A percentile compares a stretch with the other conserved stretches of the same genome.
These are phyloP conservation scores for Monosporascus sp. DNA, from an alignment of 2,329 filamentous ascomycete species.

Conservation along the genomic window DNA sequence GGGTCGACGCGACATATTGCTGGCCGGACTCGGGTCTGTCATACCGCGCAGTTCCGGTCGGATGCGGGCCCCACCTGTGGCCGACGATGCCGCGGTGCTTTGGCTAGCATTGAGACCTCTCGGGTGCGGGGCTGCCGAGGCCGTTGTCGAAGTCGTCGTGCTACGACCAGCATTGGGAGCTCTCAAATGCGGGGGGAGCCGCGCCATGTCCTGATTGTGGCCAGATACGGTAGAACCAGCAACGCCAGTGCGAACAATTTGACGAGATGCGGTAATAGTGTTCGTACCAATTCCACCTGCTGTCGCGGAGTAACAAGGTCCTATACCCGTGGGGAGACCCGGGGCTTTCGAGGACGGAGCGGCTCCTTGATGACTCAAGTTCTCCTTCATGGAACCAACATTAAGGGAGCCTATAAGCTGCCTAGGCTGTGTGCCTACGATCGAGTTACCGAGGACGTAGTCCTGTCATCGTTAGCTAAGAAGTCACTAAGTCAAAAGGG, in stretches of 20 bases:
- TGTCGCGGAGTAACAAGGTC: background rate
- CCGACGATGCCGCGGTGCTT: too few relatives aligned
- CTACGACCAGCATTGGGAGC: background rate
- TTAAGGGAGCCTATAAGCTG: background rate
- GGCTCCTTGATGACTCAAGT: background rate
- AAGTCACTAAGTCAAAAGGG: background rate
- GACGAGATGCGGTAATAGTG: background rate
- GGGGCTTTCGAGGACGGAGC: background rate
- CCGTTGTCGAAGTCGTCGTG: background rate
- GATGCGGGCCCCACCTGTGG: background rate
- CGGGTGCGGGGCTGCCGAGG: too few relatives aligned
- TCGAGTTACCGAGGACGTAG: background rate
- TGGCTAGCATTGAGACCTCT: too few relatives aligned
- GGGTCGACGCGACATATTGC: background rate
- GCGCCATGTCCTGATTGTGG: background rate
- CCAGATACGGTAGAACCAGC: background rate
- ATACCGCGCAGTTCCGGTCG: background rate
- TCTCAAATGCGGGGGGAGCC: background rate
- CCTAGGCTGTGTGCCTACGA: background rate
- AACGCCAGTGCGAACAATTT: background rate
- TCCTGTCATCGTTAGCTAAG: background rate
- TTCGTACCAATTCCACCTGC: background rate
- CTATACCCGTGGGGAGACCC: background rate
- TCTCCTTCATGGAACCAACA: background rate
- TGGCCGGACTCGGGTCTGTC: background rate